Percentiles rank a stretch among this genome's conserved stretches.
These are phyloP conservation scores for Pseudocercospora vitis DNA, from an alignment of 2,329 filamentous ascomycete species.

Conservation along the genomic window DNA sequence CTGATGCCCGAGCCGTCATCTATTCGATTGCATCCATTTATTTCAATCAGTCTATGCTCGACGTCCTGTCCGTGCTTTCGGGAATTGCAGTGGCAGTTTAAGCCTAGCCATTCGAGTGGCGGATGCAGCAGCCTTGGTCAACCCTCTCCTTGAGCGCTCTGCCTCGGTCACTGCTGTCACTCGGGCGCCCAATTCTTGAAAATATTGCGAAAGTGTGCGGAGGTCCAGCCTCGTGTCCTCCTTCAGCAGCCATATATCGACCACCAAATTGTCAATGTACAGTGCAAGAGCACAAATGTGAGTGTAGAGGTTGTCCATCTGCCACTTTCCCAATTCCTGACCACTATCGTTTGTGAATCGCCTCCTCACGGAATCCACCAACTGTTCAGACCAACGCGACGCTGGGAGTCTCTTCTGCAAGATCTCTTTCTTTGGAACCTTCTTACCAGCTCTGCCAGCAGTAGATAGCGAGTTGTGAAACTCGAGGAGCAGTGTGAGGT, in stretches of 20 bases:
- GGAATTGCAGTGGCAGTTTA: slow-evolving; percentile 77
- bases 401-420: slow-evolving; percentile 54
- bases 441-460: slow-evolving; percentile 39
- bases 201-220: slow-evolving; percentile 69
- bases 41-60: neutral
- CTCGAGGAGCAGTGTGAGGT: slow-evolving; percentile 50
- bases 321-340: slow-evolving; percentile 66
- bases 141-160: slow-evolving; percentile 51
- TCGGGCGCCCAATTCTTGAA: slow-evolving; percentile 71
- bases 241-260: slow-evolving; percentile 67
- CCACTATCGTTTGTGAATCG: slow-evolving; percentile 64
- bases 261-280: slow-evolving; percentile 70
- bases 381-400: slow-evolving; percentile 56
- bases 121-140: slow-evolving; percentile 60
- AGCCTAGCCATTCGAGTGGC: slow-evolving; percentile 69
- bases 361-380: slow-evolving; percentile 66
- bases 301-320: slow-evolving; percentile 61
- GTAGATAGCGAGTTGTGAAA: slow-evolving; percentile 46
- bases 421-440: slow-evolving; percentile 63
- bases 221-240: slow-evolving; percentile 72
- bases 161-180: slow-evolving; percentile 51
- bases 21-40: neutral
- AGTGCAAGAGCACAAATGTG: slow-evolving; percentile 71
- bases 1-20: no score
- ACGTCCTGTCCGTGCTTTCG: slow-evolving; percentile 51